These are phyloP conservation scores for Thymus quinquecostatus DNA, from an alignment of 257 asterid genomes.

Conservation along the genomic window DNA sequence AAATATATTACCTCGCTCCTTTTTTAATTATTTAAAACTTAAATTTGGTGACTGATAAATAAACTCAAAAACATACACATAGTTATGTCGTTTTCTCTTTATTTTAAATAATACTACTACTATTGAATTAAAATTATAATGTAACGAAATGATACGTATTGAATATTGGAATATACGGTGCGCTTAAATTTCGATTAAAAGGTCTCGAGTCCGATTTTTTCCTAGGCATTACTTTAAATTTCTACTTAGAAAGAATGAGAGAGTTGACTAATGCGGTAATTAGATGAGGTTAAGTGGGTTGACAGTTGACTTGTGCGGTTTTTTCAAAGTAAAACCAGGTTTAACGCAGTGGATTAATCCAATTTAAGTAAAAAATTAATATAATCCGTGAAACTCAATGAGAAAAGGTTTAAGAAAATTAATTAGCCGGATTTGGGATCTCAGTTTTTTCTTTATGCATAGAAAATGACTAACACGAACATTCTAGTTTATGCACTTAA, in stretches of 20 bases:
- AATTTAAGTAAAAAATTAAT: background rate
- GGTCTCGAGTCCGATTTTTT: too few relatives aligned
- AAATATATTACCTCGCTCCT: too few relatives aligned
- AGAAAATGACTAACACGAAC: background rate
- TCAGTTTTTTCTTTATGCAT: background rate
- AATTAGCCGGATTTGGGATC: slow-evolving; percentile 13
- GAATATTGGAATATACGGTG: background rate
- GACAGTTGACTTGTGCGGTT: background rate
- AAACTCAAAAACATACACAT: too few relatives aligned
- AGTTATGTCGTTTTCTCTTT: background rate
- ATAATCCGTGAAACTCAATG: background rate
- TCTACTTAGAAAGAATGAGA: too few relatives aligned
- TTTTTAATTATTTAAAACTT: background rate
- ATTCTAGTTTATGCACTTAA: background rate
- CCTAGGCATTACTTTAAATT: too few relatives aligned
- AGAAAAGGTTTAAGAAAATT: background rate
- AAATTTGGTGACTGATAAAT: background rate
- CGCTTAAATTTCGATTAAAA: too few relatives aligned
- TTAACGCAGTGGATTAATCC: background rate
- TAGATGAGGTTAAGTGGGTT: background rate
- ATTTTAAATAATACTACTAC: background rate
- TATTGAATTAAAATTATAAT: background rate
- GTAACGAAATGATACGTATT: too few relatives aligned
- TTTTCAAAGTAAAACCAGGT: background rate
- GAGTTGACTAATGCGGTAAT: too few relatives aligned